Base-by-base conservation (phyloP, 73 alveolate species). In the Tetrahymena thermophila region DNA sequence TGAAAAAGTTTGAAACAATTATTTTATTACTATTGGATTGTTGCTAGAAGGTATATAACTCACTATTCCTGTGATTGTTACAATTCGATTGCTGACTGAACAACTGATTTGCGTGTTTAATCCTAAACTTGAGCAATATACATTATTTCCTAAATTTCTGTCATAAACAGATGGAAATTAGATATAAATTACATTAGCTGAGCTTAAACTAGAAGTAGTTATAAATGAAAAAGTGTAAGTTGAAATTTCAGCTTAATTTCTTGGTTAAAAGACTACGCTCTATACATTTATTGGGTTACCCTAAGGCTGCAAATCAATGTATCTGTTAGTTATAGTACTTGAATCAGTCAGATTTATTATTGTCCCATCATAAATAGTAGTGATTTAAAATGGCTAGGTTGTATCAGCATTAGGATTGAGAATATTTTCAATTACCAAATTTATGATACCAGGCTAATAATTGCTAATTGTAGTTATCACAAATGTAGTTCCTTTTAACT, bases 121-220 rank as follows among this genome's bases (percentile, higher is more conserved):
- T 17, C 85, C 96, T 93, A 44, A 14, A 94, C 94, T 43, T 35
- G 84, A 21, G 94, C 97, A 85, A 43, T 93, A 34, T 17, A 96
- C 94, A 42, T 56, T 94, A 93, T 84, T 96, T 93, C 98, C 98
- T 31, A 96, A 93, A 34, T 96, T 93, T 84, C 94, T 44, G 94
- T 96, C 98, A 93, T 96, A 96, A 10, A 55, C 93, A 19, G 23
- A 43, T 21, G 98, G 98, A 40, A 96, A 96, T 42, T 94, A 84
- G 10, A 96, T 96, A 16, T 43, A 71, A n/a, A 96, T 38, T 1
- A 56, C 40, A 71, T 85, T 58, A 71, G 83, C 94, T 10, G 94
- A 43, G 17, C 94, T 35, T n/a, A 96, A 85, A 35, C 85, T 43
- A 5, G 94, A 34, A 37, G 85, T 84, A 37, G 96, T 58, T 3